Percentiles rank a stretch among this genome's conserved stretches.
phyloP scores from a whole-genome alignment of 371 early-diverging fungal species.

The Mortierella sp. region DNA sequence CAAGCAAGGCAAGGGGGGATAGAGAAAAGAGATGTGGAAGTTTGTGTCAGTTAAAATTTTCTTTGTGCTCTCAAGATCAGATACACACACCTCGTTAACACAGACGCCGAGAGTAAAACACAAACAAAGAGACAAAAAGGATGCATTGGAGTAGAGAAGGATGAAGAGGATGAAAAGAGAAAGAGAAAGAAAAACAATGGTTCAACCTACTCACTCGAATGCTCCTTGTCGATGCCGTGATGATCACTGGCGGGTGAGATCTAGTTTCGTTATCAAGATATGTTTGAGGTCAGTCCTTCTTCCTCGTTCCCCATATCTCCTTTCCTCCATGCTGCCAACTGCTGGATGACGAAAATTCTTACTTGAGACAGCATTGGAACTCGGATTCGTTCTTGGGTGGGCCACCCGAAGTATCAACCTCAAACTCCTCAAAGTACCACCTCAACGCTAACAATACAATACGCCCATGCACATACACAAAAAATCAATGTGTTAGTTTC shows the following conservation, averaged over 20 bases:
- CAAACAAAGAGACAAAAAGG: neutral
- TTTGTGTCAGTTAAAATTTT: neutral
- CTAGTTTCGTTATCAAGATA: neutral
- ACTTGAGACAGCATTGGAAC: neutral
- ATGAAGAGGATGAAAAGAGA: neutral
- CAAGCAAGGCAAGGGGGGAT: neutral
- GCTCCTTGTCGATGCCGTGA: slow-evolving; percentile 7
- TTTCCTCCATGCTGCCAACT: neutral
- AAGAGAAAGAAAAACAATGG: neutral
- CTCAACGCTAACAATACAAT: neutral
- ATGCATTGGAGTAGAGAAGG: neutral
- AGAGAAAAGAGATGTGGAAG: neutral
- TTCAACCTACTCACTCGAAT: slow-evolving; percentile 8
- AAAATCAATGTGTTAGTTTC: neutral
- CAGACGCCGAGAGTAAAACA: neutral
- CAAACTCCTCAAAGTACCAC: neutral
- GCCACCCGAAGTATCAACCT: neutral
- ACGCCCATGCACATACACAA: neutral
- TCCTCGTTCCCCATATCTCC: neutral
- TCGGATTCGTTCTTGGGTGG: neutral
- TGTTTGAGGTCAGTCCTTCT: neutral
- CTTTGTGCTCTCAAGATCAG: neutral
- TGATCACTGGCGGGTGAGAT: slow-evolving; percentile 1
- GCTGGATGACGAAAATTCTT: neutral
- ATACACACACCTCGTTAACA: neutral